These are phyloP conservation scores for Candida pseudofarinosa DNA, from an alignment of 805 yeast genomes.

Conservation along the genomic window DNA sequence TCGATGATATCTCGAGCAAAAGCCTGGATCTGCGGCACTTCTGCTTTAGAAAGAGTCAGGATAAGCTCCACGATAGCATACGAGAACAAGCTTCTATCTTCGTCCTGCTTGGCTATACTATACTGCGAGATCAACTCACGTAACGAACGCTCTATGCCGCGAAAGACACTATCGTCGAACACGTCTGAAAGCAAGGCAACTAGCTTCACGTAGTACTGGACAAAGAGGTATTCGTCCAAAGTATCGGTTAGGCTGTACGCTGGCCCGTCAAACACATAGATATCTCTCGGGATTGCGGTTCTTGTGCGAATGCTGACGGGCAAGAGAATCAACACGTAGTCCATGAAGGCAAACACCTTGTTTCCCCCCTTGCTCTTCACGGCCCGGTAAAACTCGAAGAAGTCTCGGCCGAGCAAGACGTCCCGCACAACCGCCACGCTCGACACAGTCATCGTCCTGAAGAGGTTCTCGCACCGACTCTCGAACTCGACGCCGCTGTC, in stretches of 20 bases:
- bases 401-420: conserved; percentile 3
- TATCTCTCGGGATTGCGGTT: neutral
- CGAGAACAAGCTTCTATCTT: conserved; percentile 9
- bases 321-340: conserved; percentile 12
- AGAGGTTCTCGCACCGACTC: conserved; percentile 1
- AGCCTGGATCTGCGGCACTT: neutral
- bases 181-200: conserved; percentile 8
- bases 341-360: conserved; percentile 16
- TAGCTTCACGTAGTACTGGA: conserved; percentile 22
- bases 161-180: conserved; percentile 2
- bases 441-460: neutral
- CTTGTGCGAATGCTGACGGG: conserved; percentile 3
- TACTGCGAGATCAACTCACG: neutral
- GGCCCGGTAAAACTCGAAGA: conserved; percentile 6
- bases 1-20: conserved; percentile 8
- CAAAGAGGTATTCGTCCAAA: conserved; percentile 19
- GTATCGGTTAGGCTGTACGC: conserved; percentile 18
- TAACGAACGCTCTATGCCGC: conserved; percentile 1
- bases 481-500: neutral
- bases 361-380: conserved; percentile 12
- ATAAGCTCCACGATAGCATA: conserved; percentile 19
- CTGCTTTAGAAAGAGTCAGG: conserved; percentile 15
- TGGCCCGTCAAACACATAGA: neutral
- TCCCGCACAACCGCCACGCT: neutral
- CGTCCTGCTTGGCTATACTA: conserved; percentile 5